phyloP scores from a whole-genome alignment of 2,329 filamentous ascomycete species.

The Colletotrichum sp. region DNA sequence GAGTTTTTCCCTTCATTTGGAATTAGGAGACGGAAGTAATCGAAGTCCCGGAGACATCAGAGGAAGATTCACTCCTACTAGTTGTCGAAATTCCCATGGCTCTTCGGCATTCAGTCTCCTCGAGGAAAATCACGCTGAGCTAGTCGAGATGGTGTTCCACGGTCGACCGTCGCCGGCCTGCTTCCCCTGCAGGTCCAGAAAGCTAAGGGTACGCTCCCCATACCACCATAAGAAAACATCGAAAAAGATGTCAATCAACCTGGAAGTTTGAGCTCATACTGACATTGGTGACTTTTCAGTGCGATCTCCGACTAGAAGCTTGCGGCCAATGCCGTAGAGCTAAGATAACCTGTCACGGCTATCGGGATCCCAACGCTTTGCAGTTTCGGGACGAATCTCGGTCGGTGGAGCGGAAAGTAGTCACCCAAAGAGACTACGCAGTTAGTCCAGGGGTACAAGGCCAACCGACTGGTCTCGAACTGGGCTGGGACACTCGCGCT shows the following conservation, averaged over 20 bases:
- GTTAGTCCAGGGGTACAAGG: not conserved
- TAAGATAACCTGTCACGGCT: conserved; percentile 27
- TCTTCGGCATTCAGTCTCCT: not conserved
- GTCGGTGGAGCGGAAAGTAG: conserved; percentile 17
- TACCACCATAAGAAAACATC: too few species aligned
- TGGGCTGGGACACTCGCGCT: conserved; percentile 22
- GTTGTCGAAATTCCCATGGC: not conserved
- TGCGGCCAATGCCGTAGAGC: conserved; percentile 30
- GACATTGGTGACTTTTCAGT: conserved; percentile 5
- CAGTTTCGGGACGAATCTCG: conserved; percentile 28
- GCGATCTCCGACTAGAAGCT: conserved; percentile 21
- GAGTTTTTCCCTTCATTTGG: not conserved
- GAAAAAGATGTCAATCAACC: not conserved
- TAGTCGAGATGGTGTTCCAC: conserved; percentile 24
- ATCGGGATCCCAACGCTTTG: conserved; percentile 26
- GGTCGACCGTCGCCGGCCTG: conserved; percentile 27
- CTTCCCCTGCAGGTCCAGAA: conserved; percentile 26
- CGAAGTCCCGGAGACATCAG: not conserved
- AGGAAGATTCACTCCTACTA: not conserved
- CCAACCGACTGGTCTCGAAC: not conserved
- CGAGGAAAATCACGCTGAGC: not conserved
- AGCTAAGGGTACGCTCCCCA: conserved; percentile 22
- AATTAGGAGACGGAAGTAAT: not conserved
- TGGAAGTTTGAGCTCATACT: not conserved
- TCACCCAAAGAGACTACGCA: not conserved